These are phyloP conservation scores for Chalara sp. DNA, from an alignment of 2,329 filamentous ascomycete genomes.

Conservation along the genomic window DNA sequence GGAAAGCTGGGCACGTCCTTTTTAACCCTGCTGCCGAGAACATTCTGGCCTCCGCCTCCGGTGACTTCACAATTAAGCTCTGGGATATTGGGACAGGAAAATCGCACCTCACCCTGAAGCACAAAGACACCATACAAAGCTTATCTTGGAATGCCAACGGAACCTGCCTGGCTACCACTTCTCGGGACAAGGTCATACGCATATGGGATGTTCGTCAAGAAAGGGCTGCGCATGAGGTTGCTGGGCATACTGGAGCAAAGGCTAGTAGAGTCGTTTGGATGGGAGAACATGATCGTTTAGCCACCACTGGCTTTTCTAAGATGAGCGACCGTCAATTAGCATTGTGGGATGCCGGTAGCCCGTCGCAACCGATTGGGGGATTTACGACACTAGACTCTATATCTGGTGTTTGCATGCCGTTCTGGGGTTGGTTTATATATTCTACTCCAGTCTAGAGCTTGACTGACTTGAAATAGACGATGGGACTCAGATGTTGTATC, in stretches of 20 bases:
- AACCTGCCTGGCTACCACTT: constrained; percentile 81
- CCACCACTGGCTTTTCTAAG: constrained; percentile 92
- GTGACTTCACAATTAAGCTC: constrained; percentile 89
- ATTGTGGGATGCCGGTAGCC: constrained; percentile 85
- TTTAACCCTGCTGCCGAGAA: constrained; percentile 97
- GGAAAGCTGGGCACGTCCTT: constrained; percentile 95
- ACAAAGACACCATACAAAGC: constrained; percentile 89
- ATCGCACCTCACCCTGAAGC: constrained; percentile 68
- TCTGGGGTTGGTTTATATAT: constrained; percentile 63
- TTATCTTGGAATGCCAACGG: constrained; percentile 93
- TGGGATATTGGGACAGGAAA: constrained; percentile 87
- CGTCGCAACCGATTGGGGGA: constrained; percentile 75
- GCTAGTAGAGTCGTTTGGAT: constrained; percentile 97
- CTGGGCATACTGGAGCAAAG: constrained; percentile 89
- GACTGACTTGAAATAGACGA: constrained; percentile 51
- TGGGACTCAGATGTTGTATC: constrained; percentile 87
- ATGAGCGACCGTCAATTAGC: constrained; percentile 98
- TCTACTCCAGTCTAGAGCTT: constrained; percentile 14
- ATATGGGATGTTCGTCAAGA: constrained; percentile 97
- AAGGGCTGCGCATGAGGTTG: constrained; percentile 73
- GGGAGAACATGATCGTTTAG: constrained; percentile 92
- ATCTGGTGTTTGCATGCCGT: constrained; percentile 97
- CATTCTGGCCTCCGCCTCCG: constrained; percentile 89
- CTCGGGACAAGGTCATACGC: constrained; percentile 94
- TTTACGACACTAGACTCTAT: constrained; percentile 91